Conservation (phyloP, 2,329 filamentous ascomycete genomes). For the Aspergillus pseudoviridinutans region DNA sequence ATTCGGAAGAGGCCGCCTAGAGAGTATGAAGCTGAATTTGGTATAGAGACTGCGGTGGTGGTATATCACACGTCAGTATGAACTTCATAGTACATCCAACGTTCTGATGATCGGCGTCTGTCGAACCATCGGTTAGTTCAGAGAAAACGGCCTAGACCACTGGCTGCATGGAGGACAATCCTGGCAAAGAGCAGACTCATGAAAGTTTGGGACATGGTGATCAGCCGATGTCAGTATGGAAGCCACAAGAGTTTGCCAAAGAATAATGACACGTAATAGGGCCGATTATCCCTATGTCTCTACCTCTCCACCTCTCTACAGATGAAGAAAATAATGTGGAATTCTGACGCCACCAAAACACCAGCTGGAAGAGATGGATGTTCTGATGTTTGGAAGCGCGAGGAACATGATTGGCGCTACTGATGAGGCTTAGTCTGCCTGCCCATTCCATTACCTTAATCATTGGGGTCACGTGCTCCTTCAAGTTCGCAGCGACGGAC, state of each 20-base stretch:
- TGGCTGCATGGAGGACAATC: too few species aligned
- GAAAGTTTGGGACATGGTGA: too few species aligned
- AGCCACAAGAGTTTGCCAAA: too few species aligned
- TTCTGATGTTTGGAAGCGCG: neutral
- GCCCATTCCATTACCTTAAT: too few species aligned
- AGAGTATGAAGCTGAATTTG: neutral
- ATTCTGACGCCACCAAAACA: neutral
- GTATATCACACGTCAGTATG: neutral
- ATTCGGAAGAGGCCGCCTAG: too few species aligned
- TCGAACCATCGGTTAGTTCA: neutral
- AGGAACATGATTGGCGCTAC: neutral
- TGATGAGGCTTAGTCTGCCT: too few species aligned
- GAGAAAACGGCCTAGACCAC: neutral
- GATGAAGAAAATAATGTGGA: neutral
- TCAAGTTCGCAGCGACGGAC: neutral
- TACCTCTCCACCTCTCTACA: too few species aligned
- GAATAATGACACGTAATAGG: too few species aligned
- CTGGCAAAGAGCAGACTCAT: too few species aligned
- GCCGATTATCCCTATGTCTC: too few species aligned
- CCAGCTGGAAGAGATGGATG: too few species aligned
- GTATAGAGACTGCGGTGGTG: neutral
- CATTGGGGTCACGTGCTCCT: neutral
- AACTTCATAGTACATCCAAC: neutral
- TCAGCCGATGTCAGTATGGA: too few species aligned
- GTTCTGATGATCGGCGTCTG: neutral